Evolutionary conservation across 805 yeast species (phyloP), one percentile per base, ranked within the genome.

Genomic region (Ogataea haglerorum): DNA sequence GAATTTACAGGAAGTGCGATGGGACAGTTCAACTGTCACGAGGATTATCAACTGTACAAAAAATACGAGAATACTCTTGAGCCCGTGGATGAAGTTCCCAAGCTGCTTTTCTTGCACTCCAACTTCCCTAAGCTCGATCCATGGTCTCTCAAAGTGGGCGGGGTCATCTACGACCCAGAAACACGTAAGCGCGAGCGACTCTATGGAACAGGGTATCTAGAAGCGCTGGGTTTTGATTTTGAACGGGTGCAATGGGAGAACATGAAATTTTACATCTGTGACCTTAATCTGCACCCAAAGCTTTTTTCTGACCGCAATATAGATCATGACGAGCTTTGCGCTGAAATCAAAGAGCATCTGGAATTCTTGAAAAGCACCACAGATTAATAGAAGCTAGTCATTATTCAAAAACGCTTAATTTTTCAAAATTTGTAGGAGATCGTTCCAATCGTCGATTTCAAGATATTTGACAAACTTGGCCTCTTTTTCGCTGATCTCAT

Each of bases 1-100:
- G 67, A 65, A 7, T 82, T 73, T 54, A 61, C 69, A n/a, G 91
- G 90, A 13, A 75, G 80, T 8, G 86, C 85, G 3, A 85, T 85
- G 88, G 81, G 83, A 5, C 95, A 86, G 59, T 76, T 68, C 46
- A 78, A 82, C 54, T 87, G 90, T 3, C 59, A 70, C n/a, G 73
- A 72, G 31, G 95, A 85, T 58, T 77, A 66, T 39, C 52, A 56
- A 35, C 43, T 65, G 12, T 54, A 53, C 43, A 34, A 47, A 23
- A 54, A 52, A 18, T 66, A 64, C 32, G 40, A 48, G 24, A 46
- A 52, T 2, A 16, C 32, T 2, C 34, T 35, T 3, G 51, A 45
- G 2, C 39, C 42, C 3, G 54, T 57, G 14, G 28, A 37, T 3
- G 62, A 54, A 24, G 28, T 38, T n/a, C 68, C 70, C 33, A 52